These are phyloP conservation scores for Ascocoryne sarcoides DNA, from an alignment of 2,329 filamentous ascomycete genomes.

Conservation along the genomic window DNA sequence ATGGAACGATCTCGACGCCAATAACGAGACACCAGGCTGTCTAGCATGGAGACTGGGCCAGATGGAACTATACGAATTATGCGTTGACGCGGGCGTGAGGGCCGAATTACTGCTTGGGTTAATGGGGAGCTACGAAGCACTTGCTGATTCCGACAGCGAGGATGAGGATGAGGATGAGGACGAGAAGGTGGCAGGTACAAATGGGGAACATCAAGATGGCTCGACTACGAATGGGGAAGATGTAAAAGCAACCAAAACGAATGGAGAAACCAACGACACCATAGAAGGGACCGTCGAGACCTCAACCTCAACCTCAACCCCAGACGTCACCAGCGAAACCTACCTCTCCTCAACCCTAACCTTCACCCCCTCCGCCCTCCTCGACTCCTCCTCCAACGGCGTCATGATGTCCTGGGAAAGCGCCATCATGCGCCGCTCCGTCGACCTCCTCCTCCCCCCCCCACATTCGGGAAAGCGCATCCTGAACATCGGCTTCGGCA, in stretches of 20 bases:
- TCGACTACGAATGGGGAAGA: neutral
- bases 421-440: conserved; percentile 73
- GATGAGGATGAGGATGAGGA: conserved; percentile 27
- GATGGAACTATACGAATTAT: conserved; percentile 64
- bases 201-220: conserved; percentile 11
- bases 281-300: no score
- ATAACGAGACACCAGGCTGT: conserved; percentile 87
- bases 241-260: conserved; percentile 2
- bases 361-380: conserved; percentile 56
- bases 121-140: conserved; percentile 70
- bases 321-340: conserved; percentile 50
- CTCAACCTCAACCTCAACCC: no score
- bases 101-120: conserved; percentile 80
- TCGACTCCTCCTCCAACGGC: conserved; percentile 69
- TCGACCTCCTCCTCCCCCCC: conserved; percentile 51
- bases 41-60: conserved; percentile 65
- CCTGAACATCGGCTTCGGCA: conserved; percentile 82
- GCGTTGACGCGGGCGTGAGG: conserved; percentile 82
- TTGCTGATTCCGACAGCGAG: conserved; percentile 44
- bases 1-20: conserved; percentile 88
- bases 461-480: conserved; percentile 51
- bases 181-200: conserved; percentile 28
- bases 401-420: conserved; percentile 95
- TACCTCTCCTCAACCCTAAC: conserved; percentile 62
- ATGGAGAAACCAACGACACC: no score